Conservation (phyloP, 257 asterid genomes). For the Perilla frutescens region DNA sequence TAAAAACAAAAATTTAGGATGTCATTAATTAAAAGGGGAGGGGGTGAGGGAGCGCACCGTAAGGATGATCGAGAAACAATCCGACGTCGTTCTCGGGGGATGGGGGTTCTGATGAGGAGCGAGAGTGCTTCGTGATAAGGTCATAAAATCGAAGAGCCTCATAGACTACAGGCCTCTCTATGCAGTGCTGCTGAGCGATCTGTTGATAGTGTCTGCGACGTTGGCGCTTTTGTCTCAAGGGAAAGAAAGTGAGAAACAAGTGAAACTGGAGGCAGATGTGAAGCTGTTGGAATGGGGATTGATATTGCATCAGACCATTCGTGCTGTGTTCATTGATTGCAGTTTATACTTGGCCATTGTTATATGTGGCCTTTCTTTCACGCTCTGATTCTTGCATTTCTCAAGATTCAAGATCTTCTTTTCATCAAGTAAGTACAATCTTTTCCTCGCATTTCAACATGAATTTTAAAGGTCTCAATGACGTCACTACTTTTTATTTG, state of each 20-base stretch:
- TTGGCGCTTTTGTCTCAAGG: slow-evolving; percentile 39
- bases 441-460: not conserved
- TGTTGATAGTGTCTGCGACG: slow-evolving; percentile 55
- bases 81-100: not conserved
- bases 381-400: slow-evolving; percentile 28
- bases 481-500: too few species aligned
- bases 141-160: slow-evolving; percentile 64
- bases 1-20: too few species aligned
- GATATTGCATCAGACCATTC: slow-evolving; percentile 65
- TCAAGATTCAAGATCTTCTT: not conserved
- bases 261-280: slow-evolving; percentile 46
- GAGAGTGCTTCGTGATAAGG: slow-evolving; percentile 39
- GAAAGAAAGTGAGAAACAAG: slow-evolving; percentile 28
- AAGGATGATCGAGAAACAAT: slow-evolving; percentile 24
- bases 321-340: slow-evolving; percentile 72
- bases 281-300: slow-evolving; percentile 61
- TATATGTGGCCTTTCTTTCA: slow-evolving; percentile 61
- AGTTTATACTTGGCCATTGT: slow-evolving; percentile 68
- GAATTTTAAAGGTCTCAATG: too few species aligned
- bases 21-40: too few species aligned
- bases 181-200: slow-evolving; percentile 57
- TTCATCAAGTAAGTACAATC: slow-evolving; percentile 1
- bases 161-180: slow-evolving; percentile 72
- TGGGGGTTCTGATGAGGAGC: slow-evolving; percentile 33
- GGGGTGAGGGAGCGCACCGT: slow-evolving; percentile 25